Base-by-base conservation (phyloP, 768 basidiomycete genomes). In the Mycena galericulata region DNA sequence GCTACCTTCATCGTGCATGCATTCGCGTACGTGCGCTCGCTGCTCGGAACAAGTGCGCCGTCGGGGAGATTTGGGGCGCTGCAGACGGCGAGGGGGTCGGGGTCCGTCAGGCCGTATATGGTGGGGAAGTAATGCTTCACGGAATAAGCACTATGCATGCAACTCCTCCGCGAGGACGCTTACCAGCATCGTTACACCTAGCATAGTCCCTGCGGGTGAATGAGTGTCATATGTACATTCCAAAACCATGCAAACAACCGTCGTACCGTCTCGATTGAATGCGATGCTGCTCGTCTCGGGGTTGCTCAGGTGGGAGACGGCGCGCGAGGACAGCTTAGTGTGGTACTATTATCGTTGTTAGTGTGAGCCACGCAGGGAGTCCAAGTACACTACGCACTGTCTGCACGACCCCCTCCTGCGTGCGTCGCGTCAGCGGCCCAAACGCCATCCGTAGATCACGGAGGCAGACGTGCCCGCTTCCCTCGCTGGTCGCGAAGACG, bases 1-100 rank as follows among this genome's bases (percentile, higher is more conserved):
- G 55, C n/a, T 61, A 90, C 93, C 84, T 95, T 95, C 84, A 92
- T 93, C 2, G 93, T 94, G 67, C 90, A 92, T 0, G 86, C 85
- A 75, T 95, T 94, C 0, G 82, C 83, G 76, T 93, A 95, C 4
- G 87, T 84, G 57, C 87, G 80, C 71, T 88, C 79, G 38, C 81
- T 82, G 9, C 79, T 32, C 40, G 84, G 78, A 32, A 86, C 75
- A 7, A 84, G 84, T 7, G 80, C 82, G 40, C 91, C 90, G 58
- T 88, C 84, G 9, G 91, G 89, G 3, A 83, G 79, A 57, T 87
- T 85, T 45, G 78, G 77, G 9, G 88, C 91, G 60, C 84, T 92
- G 75, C 91, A 90, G 2, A 88, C 82, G 0, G 93, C 93, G 49
- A 94, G 71, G 4, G 93, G 94, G 68, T 88, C 80, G 9, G 90